Evolutionary conservation across 1,139 yeast genomes (phyloP).

Genomic region (Yamadazyma trypodendri): DNA sequence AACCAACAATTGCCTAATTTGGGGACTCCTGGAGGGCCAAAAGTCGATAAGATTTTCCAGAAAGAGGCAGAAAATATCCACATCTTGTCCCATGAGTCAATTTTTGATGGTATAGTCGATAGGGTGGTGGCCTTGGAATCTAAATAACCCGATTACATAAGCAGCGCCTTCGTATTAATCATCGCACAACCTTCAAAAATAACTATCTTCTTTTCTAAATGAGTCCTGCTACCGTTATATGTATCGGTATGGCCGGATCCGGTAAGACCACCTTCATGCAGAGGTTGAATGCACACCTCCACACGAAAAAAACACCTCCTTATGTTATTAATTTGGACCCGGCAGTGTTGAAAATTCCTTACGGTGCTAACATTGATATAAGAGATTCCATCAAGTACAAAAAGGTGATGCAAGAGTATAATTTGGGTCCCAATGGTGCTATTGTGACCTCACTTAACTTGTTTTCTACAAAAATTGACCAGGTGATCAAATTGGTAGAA

Average conservation of each 20-base stretch:
- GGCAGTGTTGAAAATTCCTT: constrained; percentile 90
- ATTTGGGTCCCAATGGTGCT: constrained; percentile 97
- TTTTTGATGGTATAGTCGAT: constrained; percentile 62
- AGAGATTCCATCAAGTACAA: constrained; percentile 94
- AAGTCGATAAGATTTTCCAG: constrained; percentile 58
- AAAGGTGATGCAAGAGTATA: constrained; percentile 91
- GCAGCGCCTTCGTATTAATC: constrained; percentile 1
- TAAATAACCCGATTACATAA: neutral
- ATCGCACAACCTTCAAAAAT: constrained; percentile 4
- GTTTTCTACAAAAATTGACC: constrained; percentile 94
- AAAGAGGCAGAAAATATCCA: constrained; percentile 78
- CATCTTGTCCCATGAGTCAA: constrained; percentile 53
- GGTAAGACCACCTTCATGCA: constrained; percentile 99
- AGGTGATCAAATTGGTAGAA: constrained; percentile 82
- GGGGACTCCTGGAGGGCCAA: constrained; percentile 59
- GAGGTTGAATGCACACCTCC: constrained; percentile 84
- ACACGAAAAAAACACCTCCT: constrained; percentile 68
- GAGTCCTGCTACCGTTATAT: constrained; percentile 68
- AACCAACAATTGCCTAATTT: constrained; percentile 39
- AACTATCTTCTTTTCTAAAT: constrained; percentile 20
- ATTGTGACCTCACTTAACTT: constrained; percentile 92
- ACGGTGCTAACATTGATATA: constrained; percentile 91
- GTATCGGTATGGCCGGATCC: constrained; percentile 97
- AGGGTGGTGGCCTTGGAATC: constrained; percentile 44
- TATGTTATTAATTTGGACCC: constrained; percentile 95